phyloP scores from a whole-genome alignment of 441 rosid genomes.

The Lepidium campestre region DNA sequence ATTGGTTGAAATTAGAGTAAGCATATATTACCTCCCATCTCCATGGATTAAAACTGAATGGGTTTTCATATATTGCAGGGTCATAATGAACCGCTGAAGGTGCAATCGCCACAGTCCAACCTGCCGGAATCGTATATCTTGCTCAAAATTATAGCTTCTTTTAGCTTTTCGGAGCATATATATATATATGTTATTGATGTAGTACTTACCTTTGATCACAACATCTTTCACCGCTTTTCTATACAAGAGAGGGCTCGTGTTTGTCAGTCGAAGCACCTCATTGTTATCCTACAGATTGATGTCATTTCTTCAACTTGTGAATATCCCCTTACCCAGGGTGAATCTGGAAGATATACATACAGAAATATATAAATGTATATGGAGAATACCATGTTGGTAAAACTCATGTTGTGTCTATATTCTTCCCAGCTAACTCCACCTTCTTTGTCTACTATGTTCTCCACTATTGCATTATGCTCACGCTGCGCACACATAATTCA shows the following conservation, averaged over 20 bases:
- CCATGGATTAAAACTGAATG: too few species aligned
- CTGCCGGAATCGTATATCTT: too few species aligned
- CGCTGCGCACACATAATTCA: too few species aligned
- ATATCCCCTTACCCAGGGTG: background rate
- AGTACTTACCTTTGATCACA: constrained; percentile 1
- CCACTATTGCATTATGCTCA: too few species aligned
- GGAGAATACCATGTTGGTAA: too few species aligned
- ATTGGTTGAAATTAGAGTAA: too few species aligned
- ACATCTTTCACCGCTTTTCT: background rate
- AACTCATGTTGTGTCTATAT: constrained; percentile 8
- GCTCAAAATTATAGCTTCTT: too few species aligned
- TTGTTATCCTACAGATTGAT: background rate
- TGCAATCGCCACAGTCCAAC: too few species aligned
- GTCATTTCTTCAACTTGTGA: background rate
- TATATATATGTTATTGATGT: background rate
- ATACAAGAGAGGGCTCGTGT: background rate
- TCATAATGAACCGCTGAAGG: too few species aligned
- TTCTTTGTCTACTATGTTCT: background rate
- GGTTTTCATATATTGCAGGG: too few species aligned
- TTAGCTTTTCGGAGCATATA: too few species aligned
- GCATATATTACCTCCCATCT: too few species aligned
- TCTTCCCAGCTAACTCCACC: constrained; percentile 6
- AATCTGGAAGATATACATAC: background rate
- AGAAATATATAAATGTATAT: background rate
- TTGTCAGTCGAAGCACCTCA: constrained; percentile 5